Base-by-base conservation (phyloP, 176 grass and related monocot species). In the Metroxylon sagu region DNA sequence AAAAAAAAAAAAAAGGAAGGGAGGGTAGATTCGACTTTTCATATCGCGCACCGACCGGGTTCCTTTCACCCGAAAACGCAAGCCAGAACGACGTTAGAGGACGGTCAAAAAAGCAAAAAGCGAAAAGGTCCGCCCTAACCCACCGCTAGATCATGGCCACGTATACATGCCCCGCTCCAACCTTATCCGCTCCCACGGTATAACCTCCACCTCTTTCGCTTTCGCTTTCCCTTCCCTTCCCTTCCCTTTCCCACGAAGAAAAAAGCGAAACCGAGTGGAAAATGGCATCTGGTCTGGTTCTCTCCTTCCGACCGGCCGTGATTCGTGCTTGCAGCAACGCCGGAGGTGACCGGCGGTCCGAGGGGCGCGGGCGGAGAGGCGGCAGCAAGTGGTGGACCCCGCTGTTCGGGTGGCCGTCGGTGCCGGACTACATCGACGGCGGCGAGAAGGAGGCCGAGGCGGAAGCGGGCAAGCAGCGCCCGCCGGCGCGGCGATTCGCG, bases 401-500 rank as follows among this genome's bases (percentile, higher is more conserved):
- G 74, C 68, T 97, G 27, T 89, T 97, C 29, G 87, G 87, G 18
- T 90, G 86, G 92, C 82, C 92, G 16, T 48, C 72, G 5, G 69
- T 88, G 62, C 77, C 92, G 3, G 83, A 96, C 80, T 96, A 96
- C 80, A 85, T 96, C 74, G 80, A 90, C 61, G 74, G 69, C 23
- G 54, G 25, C 16, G 52, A 17, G 4, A 5, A 30, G 25, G 60
- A 56, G 7, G 6, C 62, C 3, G 60, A 56, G n/a, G 23, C 4
- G 39, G 6, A 3, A 30, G 2, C 4, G 49, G 54, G 1, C 1
- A 3, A 1, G 8, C 31, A 27, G 30, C 35, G 0, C 49, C 59
- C 19, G 17, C 28, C 14, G 56, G 5, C 43, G 56, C 69, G 75
- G 73, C 62, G 76, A 53, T 88, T 82, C 63, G 69, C 78, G 14